Percentiles rank a stretch among this genome's conserved stretches.
Evolutionary conservation across 1,284 basidiomycete genomes (phyloP).

Genomic region (Papiliotrema laurentii): DNA sequence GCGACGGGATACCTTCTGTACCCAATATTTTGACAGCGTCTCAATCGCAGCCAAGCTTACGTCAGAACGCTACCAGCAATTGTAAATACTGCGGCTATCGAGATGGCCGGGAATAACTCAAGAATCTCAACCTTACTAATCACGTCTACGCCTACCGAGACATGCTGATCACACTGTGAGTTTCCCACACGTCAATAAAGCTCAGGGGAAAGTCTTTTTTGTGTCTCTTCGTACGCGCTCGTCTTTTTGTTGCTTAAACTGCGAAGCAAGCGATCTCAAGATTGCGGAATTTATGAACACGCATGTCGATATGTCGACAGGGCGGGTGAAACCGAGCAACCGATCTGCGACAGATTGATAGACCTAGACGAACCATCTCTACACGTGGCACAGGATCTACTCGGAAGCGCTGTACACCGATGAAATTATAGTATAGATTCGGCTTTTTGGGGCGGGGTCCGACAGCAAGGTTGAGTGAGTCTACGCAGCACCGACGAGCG

Average conservation of each 20-base stretch:
- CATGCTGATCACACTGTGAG: slow-evolving; percentile 31
- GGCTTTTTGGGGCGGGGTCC: too few species aligned
- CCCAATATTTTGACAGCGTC: slow-evolving; percentile 3
- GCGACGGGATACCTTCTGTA: slow-evolving; percentile 31
- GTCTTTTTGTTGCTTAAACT: slow-evolving; percentile 27
- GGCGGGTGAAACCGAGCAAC: too few species aligned
- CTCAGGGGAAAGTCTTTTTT: slow-evolving; percentile 14
- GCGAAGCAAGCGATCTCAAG: not conserved
- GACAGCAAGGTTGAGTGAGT: too few species aligned
- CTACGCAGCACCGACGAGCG: too few species aligned
- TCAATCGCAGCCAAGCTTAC: not conserved
- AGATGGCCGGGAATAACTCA: slow-evolving; percentile 35
- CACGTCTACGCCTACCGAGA: slow-evolving; percentile 34
- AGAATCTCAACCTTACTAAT: slow-evolving; percentile 26
- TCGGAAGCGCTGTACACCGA: too few species aligned
- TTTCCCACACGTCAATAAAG: not conserved
- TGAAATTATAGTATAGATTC: too few species aligned
- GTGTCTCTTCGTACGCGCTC: slow-evolving; percentile 25
- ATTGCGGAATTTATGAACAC: too few species aligned
- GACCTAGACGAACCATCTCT: too few species aligned
- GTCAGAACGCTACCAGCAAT: slow-evolving; percentile 17
- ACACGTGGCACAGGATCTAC: too few species aligned
- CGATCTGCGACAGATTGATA: too few species aligned
- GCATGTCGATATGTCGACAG: too few species aligned
- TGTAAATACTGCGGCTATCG: slow-evolving; percentile 40